Evolutionary conservation across 495 filamentous ascomycete species (phyloP).

Genomic region (Aspergillus mulundensis): DNA sequence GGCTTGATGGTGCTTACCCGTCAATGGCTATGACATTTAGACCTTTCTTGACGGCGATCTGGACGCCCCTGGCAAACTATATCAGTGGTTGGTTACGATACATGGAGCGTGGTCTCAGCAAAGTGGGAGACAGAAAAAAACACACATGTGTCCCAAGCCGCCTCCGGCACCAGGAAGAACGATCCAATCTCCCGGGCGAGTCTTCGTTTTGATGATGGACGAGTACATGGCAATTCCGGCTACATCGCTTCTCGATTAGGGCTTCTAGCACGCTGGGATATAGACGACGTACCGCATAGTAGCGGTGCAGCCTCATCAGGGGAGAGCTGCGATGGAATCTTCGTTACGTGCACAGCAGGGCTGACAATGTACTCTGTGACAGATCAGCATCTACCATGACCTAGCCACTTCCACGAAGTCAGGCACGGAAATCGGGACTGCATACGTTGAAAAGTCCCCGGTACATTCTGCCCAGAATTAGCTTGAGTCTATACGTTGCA

Average conservation of each 20-base stretch:
- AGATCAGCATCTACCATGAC: neutral
- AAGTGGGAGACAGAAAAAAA: neutral
- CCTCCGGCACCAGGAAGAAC: conserved; percentile 42
- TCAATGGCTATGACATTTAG: conserved; percentile 43
- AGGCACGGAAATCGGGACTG: too few species aligned
- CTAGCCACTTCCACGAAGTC: too few species aligned
- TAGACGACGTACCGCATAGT: conserved; percentile 32
- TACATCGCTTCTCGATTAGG: neutral
- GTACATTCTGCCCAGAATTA: conserved; percentile 32
- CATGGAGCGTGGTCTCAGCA: too few species aligned
- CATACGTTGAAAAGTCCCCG: conserved; percentile 45
- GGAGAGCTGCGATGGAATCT: conserved; percentile 30
- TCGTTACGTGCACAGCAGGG: conserved; percentile 38
- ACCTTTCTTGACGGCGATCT: conserved; percentile 40
- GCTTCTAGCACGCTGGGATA: neutral
- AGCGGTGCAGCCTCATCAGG: conserved; percentile 37
- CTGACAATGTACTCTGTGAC: conserved; percentile 37
- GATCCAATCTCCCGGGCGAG: conserved; percentile 38
- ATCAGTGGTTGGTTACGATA: neutral
- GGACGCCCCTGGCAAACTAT: conserved; percentile 30
- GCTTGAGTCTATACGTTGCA: neutral
- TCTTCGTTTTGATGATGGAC: conserved; percentile 42
- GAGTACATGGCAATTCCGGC: conserved; percentile 47
- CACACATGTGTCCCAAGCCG: conserved; percentile 43
- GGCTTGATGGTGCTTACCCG: conserved; percentile 20